Evolutionary conservation across 2,329 filamentous ascomycete species (phyloP).

Genomic region (Penicillium sp.): DNA sequence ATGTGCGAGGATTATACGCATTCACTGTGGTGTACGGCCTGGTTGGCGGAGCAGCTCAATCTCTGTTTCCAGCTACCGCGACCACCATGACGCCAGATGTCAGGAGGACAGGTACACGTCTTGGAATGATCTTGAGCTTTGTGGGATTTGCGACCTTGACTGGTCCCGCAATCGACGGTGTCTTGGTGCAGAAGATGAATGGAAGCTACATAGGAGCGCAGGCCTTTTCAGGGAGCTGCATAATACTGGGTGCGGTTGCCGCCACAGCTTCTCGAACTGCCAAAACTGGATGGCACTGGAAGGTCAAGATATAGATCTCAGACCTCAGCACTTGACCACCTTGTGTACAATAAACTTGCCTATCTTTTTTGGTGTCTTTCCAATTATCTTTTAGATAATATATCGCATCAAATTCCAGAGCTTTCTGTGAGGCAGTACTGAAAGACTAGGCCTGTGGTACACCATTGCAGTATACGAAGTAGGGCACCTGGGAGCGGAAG

Average conservation of each 20-base stretch:
- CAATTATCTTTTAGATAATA: no score
- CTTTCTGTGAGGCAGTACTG: no score
- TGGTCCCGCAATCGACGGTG: constrained; percentile 51
- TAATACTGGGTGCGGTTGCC: constrained; percentile 14
- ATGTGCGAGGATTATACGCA: constrained; percentile 39
- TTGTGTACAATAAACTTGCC: no score
- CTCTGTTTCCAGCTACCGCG: constrained; percentile 13
- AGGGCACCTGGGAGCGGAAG: no score
- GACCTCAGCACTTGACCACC: no score
- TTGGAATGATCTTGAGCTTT: constrained; percentile 46
- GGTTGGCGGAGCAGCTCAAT: constrained; percentile 22
- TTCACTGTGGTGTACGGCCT: constrained; percentile 48
- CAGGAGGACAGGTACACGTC: constrained; percentile 13
- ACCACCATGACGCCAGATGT: constrained; percentile 15
- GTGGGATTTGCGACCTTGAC: constrained; percentile 49
- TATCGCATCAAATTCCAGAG: no score
- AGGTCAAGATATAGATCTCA: constrained; percentile 6
- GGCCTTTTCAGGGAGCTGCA: constrained; percentile 42
- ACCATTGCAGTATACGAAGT: no score
- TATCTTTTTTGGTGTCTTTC: no score
- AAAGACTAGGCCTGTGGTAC: no score
- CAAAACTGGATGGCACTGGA: constrained; percentile 8
- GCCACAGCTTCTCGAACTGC: constrained; percentile 11
- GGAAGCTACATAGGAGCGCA: constrained; percentile 49
- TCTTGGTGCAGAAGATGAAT: constrained; percentile 44